Base-by-base conservation (phyloP, 768 basidiomycete species). In the Kwoniella botswanensis region DNA sequence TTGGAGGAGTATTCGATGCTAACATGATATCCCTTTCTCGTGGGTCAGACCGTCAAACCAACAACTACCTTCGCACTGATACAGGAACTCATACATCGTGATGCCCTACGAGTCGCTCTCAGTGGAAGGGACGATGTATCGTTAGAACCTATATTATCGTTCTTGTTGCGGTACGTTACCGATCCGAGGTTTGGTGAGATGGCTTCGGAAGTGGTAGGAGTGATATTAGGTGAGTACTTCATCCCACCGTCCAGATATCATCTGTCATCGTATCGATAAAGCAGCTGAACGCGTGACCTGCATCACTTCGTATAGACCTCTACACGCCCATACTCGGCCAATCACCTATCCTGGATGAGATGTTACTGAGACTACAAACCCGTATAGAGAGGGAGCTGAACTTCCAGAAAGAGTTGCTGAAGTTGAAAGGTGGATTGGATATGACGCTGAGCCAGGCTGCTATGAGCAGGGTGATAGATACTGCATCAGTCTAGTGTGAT, bases 161-260 rank as follows among this genome's bases (percentile, higher is more conserved):
- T 98, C 46, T 87, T 98, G 24, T 84, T 93, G 65, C 93, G 92
- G 80, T 88, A 98, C 82, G 87, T 96, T 66, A 86, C 90, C 5
- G 93, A 97, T 85, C 93, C 94, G 43, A 90, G 95, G 29, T 98
- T 97, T 79, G 94, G 94, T n/a, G 89, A 91, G 71, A 87, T 93
- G 82, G 94, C 91, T 13, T 90, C 91, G 72, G 91, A 94, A 73
- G 87, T 97, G 46, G 88, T 92, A 18, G 86, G 86, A 18, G 85
- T 98, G 7, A 88, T 98, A 52, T 89, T 98, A 65, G 95, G 95
- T 96, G 66, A 69, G 91, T 80, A 35, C 18, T 17, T 0, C 0
- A 35, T 35, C 1, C 1, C 0, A 35, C 1, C 0, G 1, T 35
- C 35, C 35, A 7, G 35, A 35, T 35, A 35, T 35, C 35, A 35